phyloP scores from a whole-genome alignment of 495 filamentous ascomycete genomes.

The Podospora comata region DNA sequence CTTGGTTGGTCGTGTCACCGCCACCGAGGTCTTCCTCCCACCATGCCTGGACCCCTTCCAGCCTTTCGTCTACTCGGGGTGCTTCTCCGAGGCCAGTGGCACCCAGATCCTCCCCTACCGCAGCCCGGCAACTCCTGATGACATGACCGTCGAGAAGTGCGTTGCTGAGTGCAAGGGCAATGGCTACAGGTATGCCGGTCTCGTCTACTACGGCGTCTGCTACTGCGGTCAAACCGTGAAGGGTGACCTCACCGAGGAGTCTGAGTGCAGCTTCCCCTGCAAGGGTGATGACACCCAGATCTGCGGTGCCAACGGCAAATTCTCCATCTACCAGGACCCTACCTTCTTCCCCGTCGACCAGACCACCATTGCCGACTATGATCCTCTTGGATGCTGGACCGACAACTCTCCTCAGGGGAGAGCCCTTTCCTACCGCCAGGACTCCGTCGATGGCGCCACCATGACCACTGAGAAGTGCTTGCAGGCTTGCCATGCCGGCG shows the following conservation, averaged over 20 bases:
- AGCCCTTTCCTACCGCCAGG: slow-evolving; percentile 48
- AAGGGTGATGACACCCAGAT: slow-evolving; percentile 43
- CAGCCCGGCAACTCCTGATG: slow-evolving; percentile 33
- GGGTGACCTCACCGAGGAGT: slow-evolving; percentile 32
- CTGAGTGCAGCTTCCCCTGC: slow-evolving; percentile 46
- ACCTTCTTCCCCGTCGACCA: slow-evolving; percentile 46
- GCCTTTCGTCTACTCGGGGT: slow-evolving; percentile 52
- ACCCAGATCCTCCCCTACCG: slow-evolving; percentile 42
- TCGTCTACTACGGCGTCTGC: slow-evolving; percentile 55
- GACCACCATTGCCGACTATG: slow-evolving; percentile 44
- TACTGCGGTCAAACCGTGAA: slow-evolving; percentile 50
- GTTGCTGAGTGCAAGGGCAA: slow-evolving; percentile 55
- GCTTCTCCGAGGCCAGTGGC: slow-evolving; percentile 42
- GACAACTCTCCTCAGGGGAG: slow-evolving; percentile 48
- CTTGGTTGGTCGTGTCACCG: slow-evolving; percentile 31
- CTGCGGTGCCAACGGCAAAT: slow-evolving; percentile 46
- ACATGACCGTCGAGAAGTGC: slow-evolving; percentile 52
- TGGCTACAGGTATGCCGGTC: slow-evolving; percentile 52
- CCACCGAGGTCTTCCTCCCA: slow-evolving; percentile 40
- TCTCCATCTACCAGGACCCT: slow-evolving; percentile 52
- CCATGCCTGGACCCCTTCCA: slow-evolving; percentile 43
- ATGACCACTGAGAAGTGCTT: slow-evolving; percentile 49
- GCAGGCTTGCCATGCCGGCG: slow-evolving; percentile 42
- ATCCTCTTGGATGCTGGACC: slow-evolving; percentile 54
- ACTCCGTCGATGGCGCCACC: slow-evolving; percentile 32